Percentiles rank a stretch among this genome's conserved stretches.
Evolutionary conservation across 202 grass and related monocot genomes (phyloP).

Genomic region (Panicum hallii): DNA sequence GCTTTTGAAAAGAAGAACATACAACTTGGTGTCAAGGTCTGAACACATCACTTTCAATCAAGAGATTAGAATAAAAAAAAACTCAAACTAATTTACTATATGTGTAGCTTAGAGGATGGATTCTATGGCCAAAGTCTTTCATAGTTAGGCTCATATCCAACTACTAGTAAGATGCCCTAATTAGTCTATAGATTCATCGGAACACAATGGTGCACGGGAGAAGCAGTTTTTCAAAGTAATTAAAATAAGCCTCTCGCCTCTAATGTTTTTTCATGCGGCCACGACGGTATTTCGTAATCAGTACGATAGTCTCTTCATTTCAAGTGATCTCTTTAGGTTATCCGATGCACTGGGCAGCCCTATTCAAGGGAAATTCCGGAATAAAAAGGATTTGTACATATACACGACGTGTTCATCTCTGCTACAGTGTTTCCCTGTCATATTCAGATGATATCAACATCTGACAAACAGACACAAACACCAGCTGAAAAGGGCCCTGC

Average conservation of each 20-base stretch:
- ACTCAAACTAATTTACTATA: background rate
- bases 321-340: background rate
- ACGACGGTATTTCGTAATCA: background rate
- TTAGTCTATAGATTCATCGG: background rate
- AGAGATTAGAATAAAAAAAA: background rate
- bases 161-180: constrained; percentile 16
- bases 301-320: background rate
- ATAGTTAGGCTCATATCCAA: constrained; percentile 27
- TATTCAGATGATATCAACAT: constrained; percentile 18
- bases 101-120: background rate
- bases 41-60: constrained; percentile 30
- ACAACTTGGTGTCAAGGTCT: constrained; percentile 9
- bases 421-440: constrained; percentile 1
- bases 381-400: background rate
- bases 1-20: background rate
- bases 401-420: background rate
- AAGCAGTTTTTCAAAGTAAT: constrained; percentile 1
- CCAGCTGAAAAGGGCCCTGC: background rate
- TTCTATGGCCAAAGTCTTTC: background rate
- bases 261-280: background rate
- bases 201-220: background rate
- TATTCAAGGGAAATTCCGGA: background rate
- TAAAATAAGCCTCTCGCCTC: background rate
- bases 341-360: background rate
- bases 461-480: constrained; percentile 4